These are phyloP conservation scores for Cadophora gregata DNA, from an alignment of 2,329 filamentous ascomycete genomes.

Conservation along the genomic window DNA sequence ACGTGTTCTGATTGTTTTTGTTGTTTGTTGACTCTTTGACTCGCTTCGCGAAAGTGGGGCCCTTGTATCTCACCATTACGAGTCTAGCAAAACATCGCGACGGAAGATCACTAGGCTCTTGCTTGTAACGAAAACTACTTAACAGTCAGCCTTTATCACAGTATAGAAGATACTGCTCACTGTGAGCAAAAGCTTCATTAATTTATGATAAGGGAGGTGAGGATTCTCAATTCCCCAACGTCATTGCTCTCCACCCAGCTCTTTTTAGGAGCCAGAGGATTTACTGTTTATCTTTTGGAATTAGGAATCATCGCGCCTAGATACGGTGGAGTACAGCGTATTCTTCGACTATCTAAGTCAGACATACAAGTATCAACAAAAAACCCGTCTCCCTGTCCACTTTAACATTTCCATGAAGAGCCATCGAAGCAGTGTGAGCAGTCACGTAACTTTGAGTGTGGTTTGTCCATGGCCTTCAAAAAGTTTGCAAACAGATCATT, in stretches of 20 bases:
- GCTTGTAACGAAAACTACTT: too few relatives aligned
- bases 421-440: background rate
- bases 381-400: background rate
- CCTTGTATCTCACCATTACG: background rate
- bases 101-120: too few relatives aligned
- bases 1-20: background rate
- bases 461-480: background rate
- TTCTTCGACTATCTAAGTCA: background rate
- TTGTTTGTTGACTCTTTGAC: background rate
- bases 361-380: background rate
- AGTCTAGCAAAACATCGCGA: background rate
- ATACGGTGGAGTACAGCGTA: too few relatives aligned
- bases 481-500: background rate
- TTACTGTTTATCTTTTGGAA: too few relatives aligned
- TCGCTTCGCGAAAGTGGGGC: background rate
- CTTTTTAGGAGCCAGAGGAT: too few relatives aligned
- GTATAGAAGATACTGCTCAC: too few relatives aligned
- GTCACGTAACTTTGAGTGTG: background rate
- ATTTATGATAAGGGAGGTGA: too few relatives aligned
- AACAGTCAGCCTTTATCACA: too few relatives aligned
- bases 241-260: too few relatives aligned
- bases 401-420: background rate
- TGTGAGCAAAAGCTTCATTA: too few relatives aligned
- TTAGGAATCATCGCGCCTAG: too few relatives aligned
- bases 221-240: too few relatives aligned